Evolutionary conservation across 164 flowering plant species (phyloP).

Genomic region (Stephania yunnanensis): DNA sequence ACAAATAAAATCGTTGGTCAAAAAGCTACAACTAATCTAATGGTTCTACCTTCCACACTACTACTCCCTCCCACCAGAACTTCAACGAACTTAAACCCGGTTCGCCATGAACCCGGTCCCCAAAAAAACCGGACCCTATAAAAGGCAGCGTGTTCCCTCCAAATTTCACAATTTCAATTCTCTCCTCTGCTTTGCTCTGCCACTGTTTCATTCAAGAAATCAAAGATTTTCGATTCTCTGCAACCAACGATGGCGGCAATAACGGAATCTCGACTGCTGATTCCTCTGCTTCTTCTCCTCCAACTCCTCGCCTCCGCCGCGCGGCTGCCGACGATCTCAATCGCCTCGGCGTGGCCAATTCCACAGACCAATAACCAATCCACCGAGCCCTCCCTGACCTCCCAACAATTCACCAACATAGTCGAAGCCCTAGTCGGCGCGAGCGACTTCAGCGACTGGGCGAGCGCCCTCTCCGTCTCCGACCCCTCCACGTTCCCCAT

Average conservation of each 20-base stretch:
- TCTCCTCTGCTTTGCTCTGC: no score
- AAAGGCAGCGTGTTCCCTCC: no score
- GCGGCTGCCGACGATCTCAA: no score
- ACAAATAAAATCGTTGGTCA: no score
- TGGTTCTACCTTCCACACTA: no score
- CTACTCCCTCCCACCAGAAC: no score
- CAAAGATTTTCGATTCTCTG: not conserved
- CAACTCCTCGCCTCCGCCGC: not conserved
- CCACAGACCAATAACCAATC: not conserved
- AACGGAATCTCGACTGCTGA: not conserved
- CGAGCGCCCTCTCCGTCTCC: constrained; percentile 7
- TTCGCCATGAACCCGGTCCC: no score
- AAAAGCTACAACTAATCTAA: no score
- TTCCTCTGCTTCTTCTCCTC: not conserved
- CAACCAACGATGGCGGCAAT: not conserved
- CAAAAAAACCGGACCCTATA: no score
- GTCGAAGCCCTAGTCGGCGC: constrained; percentile 42
- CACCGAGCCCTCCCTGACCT: not conserved
- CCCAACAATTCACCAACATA: constrained; percentile 27
- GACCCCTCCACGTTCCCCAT: constrained; percentile 8
- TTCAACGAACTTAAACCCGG: no score
- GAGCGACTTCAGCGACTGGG: constrained; percentile 44
- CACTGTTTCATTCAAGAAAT: no score
- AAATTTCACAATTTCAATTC: no score
- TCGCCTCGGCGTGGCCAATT: not conserved